Evolutionary conservation across 1,284 basidiomycete genomes (phyloP), one percentile per base, ranked within the genome.

Genomic region (Tremellales sp.): DNA sequence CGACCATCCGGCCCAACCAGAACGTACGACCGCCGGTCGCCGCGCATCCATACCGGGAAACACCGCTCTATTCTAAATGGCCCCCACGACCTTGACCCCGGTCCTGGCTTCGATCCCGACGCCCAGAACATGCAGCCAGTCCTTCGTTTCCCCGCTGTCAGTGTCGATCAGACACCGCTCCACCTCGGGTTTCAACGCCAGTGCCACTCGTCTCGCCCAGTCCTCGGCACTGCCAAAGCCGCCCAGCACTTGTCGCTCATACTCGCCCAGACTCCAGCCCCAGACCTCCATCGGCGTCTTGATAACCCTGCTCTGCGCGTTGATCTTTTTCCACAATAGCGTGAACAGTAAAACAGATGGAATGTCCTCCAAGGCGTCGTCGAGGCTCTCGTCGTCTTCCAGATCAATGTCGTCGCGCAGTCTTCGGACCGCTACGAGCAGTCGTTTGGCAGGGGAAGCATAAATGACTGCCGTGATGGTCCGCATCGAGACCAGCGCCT

Each of bases 311-410:
- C 22, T 33, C 24, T 47, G 54, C 4, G 45, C 19, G 57, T 72
- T 73, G 42, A 67, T 65, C 33, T 61, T 56, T n/a, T 61, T 61
- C 28, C 50, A 53, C 4, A 74, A 51, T 4, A 71, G 38, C 19
- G 63, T 58, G 51, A 72, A 70, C 16, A 74, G 63, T 8, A 61
- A 53, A 13, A 74, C 60, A 4, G 70, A 60, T 7, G 71, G 72
- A 14, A 73, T 56, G 51, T 74, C 73, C 53, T 74, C 73, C 45
- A 71, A 58, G 0, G 73, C 73, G 45, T 74, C 72, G 48, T 73
- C 68, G 9, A 72, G 60, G 27, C 70, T 70, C 25, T 70, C 66
- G 21, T 50, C 53, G 12, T 52, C 53, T 28, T 64, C 55, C 40
- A 64, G 68, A 42, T 68, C 62, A 26, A 65, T 57, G 46, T 74